Conservation (phyloP, 768 basidiomycete species). For the Auriscalpium vulgare region DNA sequence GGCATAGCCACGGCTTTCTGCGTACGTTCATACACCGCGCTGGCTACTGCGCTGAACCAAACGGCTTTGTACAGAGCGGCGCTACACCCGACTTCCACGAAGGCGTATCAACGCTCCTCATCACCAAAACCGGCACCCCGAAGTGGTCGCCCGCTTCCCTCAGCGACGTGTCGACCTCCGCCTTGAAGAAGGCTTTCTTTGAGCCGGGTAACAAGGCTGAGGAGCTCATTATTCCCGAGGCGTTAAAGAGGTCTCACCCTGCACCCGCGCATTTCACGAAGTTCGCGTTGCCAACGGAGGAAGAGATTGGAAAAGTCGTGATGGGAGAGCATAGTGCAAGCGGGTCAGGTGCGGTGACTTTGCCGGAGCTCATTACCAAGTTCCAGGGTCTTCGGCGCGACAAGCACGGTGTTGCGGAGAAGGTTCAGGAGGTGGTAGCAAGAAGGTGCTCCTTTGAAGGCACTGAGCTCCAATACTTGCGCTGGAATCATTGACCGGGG, state of each 20-base stretch:
- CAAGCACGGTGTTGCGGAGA: slow-evolving; percentile 61
- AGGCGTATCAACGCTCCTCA: slow-evolving; percentile 68
- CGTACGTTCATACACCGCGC: slow-evolving; percentile 40
- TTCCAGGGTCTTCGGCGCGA: slow-evolving; percentile 41
- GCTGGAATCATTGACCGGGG: slow-evolving; percentile 40
- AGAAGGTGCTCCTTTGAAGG: slow-evolving; percentile 53
- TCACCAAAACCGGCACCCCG: slow-evolving; percentile 45
- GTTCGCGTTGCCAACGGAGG: slow-evolving; percentile 70
- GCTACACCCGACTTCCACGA: slow-evolving; percentile 77
- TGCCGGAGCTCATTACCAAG: slow-evolving; percentile 54
- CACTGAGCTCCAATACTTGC: slow-evolving; percentile 40
- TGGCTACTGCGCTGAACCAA: neutral
- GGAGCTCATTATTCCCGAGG: slow-evolving; percentile 19
- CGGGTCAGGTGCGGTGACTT: slow-evolving; percentile 51
- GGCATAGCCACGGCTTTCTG: slow-evolving; percentile 85
- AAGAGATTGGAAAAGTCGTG: slow-evolving; percentile 60
- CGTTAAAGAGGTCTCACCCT: slow-evolving; percentile 16
- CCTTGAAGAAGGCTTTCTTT: slow-evolving; percentile 65
- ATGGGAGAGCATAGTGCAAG: slow-evolving; percentile 54
- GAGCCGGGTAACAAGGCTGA: slow-evolving; percentile 31
- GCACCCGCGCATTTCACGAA: slow-evolving; percentile 21
- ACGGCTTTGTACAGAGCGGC: slow-evolving; percentile 41
- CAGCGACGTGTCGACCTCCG: slow-evolving; percentile 45
- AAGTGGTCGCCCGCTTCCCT: slow-evolving; percentile 65
- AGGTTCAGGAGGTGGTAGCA: slow-evolving; percentile 66